Percentiles rank a stretch among this genome's conserved stretches.
phyloP scores from a whole-genome alignment of 805 yeast species.

The Pichia thaimueangensis region DNA sequence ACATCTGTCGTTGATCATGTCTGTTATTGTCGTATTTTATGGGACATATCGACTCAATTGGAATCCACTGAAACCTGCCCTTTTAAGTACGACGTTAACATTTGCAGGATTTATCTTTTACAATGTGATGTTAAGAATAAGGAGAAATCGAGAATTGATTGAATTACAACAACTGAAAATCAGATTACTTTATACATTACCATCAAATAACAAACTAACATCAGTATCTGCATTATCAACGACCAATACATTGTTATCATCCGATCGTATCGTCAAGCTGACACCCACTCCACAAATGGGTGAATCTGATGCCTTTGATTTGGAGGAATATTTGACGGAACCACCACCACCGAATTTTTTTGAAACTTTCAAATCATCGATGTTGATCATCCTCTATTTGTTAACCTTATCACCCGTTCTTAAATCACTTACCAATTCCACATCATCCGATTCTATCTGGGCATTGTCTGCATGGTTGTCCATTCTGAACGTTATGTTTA shows the following conservation, averaged over 20 bases:
- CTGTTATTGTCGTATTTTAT: conserved; percentile 63
- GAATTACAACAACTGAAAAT: conserved; percentile 25
- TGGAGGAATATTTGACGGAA: conserved; percentile 23
- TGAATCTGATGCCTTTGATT: conserved; percentile 6
- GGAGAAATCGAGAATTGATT: conserved; percentile 26
- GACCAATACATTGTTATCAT: not conserved
- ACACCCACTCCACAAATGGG: not conserved
- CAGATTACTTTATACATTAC: conserved; percentile 17
- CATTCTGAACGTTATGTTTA: conserved; percentile 56
- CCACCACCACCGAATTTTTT: conserved; percentile 26
- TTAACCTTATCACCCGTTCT: conserved; percentile 84
- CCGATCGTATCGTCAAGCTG: not conserved
- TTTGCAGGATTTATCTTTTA: conserved; percentile 32
- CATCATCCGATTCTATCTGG: conserved; percentile 94
- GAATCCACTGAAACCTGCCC: conserved; percentile 42
- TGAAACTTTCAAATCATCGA: conserved; percentile 52
- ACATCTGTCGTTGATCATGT: conserved; percentile 56
- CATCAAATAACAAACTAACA: not conserved
- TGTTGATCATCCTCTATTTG: conserved; percentile 62
- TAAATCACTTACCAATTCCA: conserved; percentile 79
- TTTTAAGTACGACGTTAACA: conserved; percentile 30
- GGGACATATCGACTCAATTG: conserved; percentile 47
- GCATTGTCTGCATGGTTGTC: conserved; percentile 78
- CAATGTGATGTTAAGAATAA: conserved; percentile 24
- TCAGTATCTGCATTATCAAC: not conserved